These are phyloP conservation scores for Wickerhamiella qilinensis DNA, from an alignment of 805 yeast species.

Conservation along the genomic window DNA sequence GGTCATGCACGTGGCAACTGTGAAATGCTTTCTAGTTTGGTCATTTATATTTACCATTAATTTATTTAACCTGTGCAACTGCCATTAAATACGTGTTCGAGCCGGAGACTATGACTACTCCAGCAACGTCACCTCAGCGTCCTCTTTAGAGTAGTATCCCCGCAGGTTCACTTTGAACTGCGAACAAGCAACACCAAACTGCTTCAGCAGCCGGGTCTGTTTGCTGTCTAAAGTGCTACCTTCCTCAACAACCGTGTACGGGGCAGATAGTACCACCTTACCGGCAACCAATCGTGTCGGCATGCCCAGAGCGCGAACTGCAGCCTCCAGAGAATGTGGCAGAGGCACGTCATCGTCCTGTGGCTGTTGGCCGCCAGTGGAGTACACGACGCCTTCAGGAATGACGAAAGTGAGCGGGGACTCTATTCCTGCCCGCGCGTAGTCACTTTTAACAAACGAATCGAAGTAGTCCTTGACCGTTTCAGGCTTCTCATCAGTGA, in stretches of 20 bases:
- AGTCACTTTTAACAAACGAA: slow-evolving; percentile 65
- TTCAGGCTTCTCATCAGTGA: slow-evolving; percentile 77
- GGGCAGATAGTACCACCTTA: slow-evolving; percentile 60
- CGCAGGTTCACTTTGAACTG: slow-evolving; percentile 69
- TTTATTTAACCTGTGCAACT: too few relatives aligned
- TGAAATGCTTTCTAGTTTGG: too few relatives aligned
- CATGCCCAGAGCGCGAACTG: slow-evolving; percentile 74
- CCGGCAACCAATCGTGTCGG: slow-evolving; percentile 88
- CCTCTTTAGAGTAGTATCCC: slow-evolving; percentile 52
- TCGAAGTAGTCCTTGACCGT: slow-evolving; percentile 83
- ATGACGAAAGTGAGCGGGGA: slow-evolving; percentile 72
- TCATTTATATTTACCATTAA: too few relatives aligned
- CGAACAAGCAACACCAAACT: slow-evolving; percentile 88
- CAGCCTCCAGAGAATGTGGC: slow-evolving; percentile 90
- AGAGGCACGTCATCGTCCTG: slow-evolving; percentile 89
- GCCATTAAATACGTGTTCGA: neutral
- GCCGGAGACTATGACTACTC: neutral
- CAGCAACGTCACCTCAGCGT: slow-evolving; percentile 25
- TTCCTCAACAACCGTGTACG: slow-evolving; percentile 61
- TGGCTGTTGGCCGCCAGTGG: slow-evolving; percentile 89
- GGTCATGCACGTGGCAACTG: too few relatives aligned
- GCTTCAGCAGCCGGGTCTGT: slow-evolving; percentile 82
- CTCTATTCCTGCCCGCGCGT: slow-evolving; percentile 73
- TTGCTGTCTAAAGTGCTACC: slow-evolving; percentile 76
- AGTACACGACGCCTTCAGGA: slow-evolving; percentile 82